Evolutionary conservation across 331 rosid species (phyloP), one percentile per base, ranked within the genome.

Genomic region (Quercus phellos): DNA sequence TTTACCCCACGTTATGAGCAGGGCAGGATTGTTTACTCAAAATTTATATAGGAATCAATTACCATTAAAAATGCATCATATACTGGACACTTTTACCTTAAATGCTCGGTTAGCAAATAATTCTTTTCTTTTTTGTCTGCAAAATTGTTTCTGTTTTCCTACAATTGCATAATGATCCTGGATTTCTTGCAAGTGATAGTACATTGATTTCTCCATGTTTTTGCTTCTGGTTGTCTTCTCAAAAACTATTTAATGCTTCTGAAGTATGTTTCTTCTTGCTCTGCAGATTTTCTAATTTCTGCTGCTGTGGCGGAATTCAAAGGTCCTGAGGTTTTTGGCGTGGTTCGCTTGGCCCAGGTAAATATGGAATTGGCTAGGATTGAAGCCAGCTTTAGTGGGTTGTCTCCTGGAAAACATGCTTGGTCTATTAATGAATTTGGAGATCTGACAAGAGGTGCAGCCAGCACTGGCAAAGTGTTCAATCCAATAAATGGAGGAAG

Each of bases 381-480:
- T 72, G 99, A 94, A 79, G 99, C 96, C 72, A 86, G 75, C 85
- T 91, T 92, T 54, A 90, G 93, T 34, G 98, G 98, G 35, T 71
- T 94, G 73, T 81, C 92, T 2, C 96, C 96, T 16, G 97, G 99
- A 68, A 92, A 91, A 85, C 99, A 94, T 78, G 89, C 90, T 70
- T 94, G 97, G 98, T 90, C 97, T 29, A 91, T 94, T 78, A 92
- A 92, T 75, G 90, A 90, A 83, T 94, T 86, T 80, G 99, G 99
- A 73, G 99, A 94, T 76, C 79, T 92, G 77, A 92, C 97, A 59
- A 87, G 87, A 81, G 99, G 97, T 73, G 92, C 96, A 32, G 90
- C 91, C 26, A 89, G 96, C 94, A 94, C 98, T 16, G 98, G 98
- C 32, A 91, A 91, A 80, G 67, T 90, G 56, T 94, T 89, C 60